phyloP scores from a whole-genome alignment of 2,329 filamentous ascomycete species.

The Pyrenophora seminiperda region DNA sequence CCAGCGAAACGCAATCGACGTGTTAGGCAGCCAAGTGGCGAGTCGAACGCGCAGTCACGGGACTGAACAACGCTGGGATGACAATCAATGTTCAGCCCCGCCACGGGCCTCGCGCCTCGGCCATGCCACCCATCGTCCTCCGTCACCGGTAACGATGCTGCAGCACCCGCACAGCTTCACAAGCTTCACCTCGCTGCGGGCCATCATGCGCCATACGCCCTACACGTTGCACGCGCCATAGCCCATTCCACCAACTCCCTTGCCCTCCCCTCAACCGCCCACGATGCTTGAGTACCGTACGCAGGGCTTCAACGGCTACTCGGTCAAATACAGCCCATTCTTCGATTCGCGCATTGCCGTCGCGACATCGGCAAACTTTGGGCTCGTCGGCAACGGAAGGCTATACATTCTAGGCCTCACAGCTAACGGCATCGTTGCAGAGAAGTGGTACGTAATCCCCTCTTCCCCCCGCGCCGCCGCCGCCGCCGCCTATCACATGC shows the following conservation, averaged over 20 bases:
- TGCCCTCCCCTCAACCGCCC: slow-evolving; percentile 1
- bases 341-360: slow-evolving; percentile 94
- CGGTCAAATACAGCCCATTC: slow-evolving; percentile 97
- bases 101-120: slow-evolving; percentile 28
- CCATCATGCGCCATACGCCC: slow-evolving; percentile 23
- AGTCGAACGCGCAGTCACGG: slow-evolving; percentile 23
- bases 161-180: slow-evolving; percentile 20
- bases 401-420: slow-evolving; percentile 85
- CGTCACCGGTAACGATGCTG: slow-evolving; percentile 26
- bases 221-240: slow-evolving; percentile 22
- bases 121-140: slow-evolving; percentile 24
- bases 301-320: slow-evolving; percentile 92
- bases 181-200: slow-evolving; percentile 8
- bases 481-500: slow-evolving; percentile 11
- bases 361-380: slow-evolving; percentile 90
- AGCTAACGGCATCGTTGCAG: slow-evolving; percentile 78
- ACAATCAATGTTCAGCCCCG: slow-evolving; percentile 17
- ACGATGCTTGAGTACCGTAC: slow-evolving; percentile 93
- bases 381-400: slow-evolving; percentile 93
- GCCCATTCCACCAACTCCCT: not conserved
- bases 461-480: not conserved
- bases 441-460: slow-evolving; percentile 68
- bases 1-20: too few species aligned
- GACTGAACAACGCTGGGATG: slow-evolving; percentile 5
- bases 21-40: not conserved